Conservation (phyloP, 164 flowering plant genomes). For the Nymphaea thermarum region DNA sequence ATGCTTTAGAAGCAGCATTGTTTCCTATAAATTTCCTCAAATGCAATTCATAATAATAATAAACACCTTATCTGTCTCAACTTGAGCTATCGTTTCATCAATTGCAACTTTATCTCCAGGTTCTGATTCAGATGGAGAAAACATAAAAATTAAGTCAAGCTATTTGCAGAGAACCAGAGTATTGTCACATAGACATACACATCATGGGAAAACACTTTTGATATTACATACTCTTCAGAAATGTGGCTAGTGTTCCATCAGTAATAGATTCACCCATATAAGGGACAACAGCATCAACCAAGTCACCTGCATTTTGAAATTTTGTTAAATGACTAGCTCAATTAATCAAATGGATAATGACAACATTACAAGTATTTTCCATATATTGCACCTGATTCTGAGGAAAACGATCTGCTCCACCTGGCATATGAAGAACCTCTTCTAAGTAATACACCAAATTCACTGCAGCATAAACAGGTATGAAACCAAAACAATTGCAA, state of each 20-base stretch:
- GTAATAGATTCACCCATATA: conserved; percentile 93
- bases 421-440: conserved; percentile 11
- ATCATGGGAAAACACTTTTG: too few species aligned
- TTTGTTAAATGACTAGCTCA: not conserved
- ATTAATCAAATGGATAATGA: not conserved
- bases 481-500: too few species aligned
- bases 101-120: conserved; percentile 78
- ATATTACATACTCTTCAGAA: conserved; percentile 65
- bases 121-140: conserved; percentile 26
- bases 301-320: conserved; percentile 42
- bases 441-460: conserved; percentile 11
- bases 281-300: conserved; percentile 93
- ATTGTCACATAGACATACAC: too few species aligned
- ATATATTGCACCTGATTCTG: conserved; percentile 33
- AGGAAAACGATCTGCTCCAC: conserved; percentile 41
- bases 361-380: not conserved
- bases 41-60: too few species aligned
- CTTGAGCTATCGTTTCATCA: conserved; percentile 93
- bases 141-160: not conserved
- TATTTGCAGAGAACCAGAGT: not conserved
- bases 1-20: too few species aligned
- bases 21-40: too few species aligned
- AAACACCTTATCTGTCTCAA: conserved; percentile 93
- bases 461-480: conserved; percentile 20
- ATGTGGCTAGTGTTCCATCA: conserved; percentile 84